These are phyloP conservation scores for Phytophthora uliginosa DNA, from an alignment of 352 stramenopile species.

Conservation along the genomic window DNA sequence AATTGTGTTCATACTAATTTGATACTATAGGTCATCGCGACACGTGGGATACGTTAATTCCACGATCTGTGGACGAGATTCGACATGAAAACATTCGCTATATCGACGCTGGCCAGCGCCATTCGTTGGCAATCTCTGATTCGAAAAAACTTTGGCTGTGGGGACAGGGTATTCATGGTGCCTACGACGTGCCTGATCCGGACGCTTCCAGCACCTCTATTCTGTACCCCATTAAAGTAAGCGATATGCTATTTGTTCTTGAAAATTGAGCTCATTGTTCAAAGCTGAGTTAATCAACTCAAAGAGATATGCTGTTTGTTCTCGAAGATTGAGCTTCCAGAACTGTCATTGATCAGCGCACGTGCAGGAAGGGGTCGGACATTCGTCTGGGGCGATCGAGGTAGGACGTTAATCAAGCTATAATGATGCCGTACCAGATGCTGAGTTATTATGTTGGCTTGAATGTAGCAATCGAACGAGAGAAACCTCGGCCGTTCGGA, in stretches of 20 bases:
- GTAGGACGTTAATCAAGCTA: constrained; percentile 26
- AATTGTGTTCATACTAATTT: background rate
- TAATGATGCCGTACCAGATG: background rate
- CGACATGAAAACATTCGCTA: constrained; percentile 59
- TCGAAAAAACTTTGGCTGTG: constrained; percentile 74
- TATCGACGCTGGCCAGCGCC: constrained; percentile 73
- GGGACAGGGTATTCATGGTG: constrained; percentile 76
- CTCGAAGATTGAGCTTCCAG: constrained; percentile 56
- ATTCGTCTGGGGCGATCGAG: constrained; percentile 85
- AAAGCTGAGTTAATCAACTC: background rate
- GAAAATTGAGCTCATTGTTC: constrained; percentile 50
- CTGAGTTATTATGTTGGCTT: background rate
- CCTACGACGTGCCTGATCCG: constrained; percentile 47
- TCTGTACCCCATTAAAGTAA: constrained; percentile 63
- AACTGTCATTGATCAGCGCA: constrained; percentile 64
- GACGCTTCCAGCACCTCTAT: constrained; percentile 62
- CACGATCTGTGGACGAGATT: constrained; percentile 77
- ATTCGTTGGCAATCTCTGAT: constrained; percentile 81
- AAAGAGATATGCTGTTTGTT: background rate
- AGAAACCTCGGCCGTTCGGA: constrained; percentile 48
- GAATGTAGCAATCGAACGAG: constrained; percentile 33
- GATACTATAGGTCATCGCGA: constrained; percentile 66
- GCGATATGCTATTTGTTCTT: background rate
- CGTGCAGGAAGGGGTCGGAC: constrained; percentile 70
- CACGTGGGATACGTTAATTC: constrained; percentile 72